Evolutionary conservation across 306 rosid genomes (phyloP).

Genomic region (Trifolium pratense): DNA sequence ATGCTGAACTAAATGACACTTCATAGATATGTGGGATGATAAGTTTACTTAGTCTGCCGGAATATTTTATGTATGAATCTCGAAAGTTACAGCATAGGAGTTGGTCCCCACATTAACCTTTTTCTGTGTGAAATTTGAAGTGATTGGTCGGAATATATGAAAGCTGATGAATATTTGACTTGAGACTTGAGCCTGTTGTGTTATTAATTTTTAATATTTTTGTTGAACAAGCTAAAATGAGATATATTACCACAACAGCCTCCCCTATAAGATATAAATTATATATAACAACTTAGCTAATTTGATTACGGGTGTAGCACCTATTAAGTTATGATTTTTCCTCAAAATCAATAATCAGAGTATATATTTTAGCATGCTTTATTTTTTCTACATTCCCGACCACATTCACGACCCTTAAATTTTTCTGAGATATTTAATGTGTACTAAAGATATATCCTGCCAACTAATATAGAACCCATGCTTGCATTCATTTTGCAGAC

Average conservation of each 20-base stretch:
- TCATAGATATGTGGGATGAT: slow-evolving; percentile 24
- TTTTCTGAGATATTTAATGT: background rate
- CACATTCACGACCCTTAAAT: background rate
- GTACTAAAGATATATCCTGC: background rate
- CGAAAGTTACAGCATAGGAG: background rate
- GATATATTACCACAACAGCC: too few relatives aligned
- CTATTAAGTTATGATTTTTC: background rate
- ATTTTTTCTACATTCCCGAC: slow-evolving; percentile 5
- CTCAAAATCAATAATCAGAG: background rate
- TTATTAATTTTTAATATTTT: too few relatives aligned
- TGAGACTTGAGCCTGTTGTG: slow-evolving; percentile 7
- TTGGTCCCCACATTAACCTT: background rate
- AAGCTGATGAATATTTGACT: slow-evolving; percentile 36
- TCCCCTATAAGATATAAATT: background rate
- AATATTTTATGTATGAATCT: slow-evolving; percentile 5
- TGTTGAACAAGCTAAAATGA: too few relatives aligned
- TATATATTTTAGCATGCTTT: background rate
- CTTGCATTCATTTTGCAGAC: slow-evolving; percentile 64
- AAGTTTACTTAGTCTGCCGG: background rate
- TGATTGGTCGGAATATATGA: slow-evolving; percentile 22
- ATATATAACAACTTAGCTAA: background rate
- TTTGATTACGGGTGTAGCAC: background rate
- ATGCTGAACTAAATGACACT: slow-evolving; percentile 23
- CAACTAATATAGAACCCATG: slow-evolving; percentile 13
- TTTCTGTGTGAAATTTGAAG: background rate